phyloP scores from a whole-genome alignment of 2,329 filamentous ascomycete species.

The Penicillium sp. region DNA sequence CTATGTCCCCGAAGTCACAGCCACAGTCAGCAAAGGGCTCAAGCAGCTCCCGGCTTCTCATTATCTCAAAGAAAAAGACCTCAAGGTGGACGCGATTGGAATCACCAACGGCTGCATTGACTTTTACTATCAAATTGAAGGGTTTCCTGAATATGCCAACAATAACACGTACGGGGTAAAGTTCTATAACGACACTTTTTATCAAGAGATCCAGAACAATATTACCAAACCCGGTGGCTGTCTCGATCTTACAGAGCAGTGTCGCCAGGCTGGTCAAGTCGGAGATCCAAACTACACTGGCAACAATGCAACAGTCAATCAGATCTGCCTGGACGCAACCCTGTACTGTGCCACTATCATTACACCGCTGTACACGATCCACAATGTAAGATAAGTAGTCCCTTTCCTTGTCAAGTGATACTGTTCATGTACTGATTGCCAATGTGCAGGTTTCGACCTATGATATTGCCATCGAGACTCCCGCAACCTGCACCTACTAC shows the following conservation, averaged over 20 bases:
- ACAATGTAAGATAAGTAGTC: background rate
- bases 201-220: slow-evolving; percentile 42
- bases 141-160: slow-evolving; percentile 43
- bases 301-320: slow-evolving; percentile 43
- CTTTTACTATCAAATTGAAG: slow-evolving; percentile 39
- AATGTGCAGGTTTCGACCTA: background rate
- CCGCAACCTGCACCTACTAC: background rate
- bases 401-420: background rate
- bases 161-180: slow-evolving; percentile 37
- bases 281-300: slow-evolving; percentile 45
- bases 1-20: background rate
- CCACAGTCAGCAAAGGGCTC: background rate
- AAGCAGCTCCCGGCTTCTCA: background rate
- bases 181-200: slow-evolving; percentile 28
- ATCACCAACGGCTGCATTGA: slow-evolving; percentile 59
- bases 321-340: slow-evolving; percentile 43
- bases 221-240: slow-evolving; percentile 49
- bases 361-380: background rate
- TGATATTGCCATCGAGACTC: background rate
- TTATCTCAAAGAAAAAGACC: background rate
- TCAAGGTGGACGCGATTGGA: slow-evolving; percentile 52
- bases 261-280: slow-evolving; percentile 43
- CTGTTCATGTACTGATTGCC: background rate
- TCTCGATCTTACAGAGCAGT: slow-evolving; percentile 50
- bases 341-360: slow-evolving; percentile 34